Evolutionary conservation across 768 basidiomycete species (phyloP).

Genomic region (Pholiota molesta): DNA sequence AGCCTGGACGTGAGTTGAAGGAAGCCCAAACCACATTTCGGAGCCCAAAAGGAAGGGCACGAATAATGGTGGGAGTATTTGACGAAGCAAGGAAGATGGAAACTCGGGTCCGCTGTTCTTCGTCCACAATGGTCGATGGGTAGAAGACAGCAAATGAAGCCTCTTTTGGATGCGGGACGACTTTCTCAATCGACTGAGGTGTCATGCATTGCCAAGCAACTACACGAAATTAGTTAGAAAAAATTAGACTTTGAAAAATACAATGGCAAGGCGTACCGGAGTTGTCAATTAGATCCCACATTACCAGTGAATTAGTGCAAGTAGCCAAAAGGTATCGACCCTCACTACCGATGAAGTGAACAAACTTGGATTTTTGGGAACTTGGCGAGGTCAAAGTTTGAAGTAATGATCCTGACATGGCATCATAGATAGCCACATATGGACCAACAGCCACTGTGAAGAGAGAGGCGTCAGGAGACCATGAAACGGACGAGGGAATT

Average conservation of each 20-base stretch:
- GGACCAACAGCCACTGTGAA: constrained; percentile 72
- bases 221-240: constrained; percentile 28
- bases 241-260: neutral
- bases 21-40: constrained; percentile 47
- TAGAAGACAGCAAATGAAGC: constrained; percentile 66
- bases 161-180: constrained; percentile 59
- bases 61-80: constrained; percentile 43
- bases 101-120: constrained; percentile 39
- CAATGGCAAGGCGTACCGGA: constrained; percentile 47
- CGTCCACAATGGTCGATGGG: constrained; percentile 28
- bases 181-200: constrained; percentile 36
- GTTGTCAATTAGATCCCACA: constrained; percentile 75
- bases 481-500: constrained; percentile 65
- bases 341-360: constrained; percentile 68
- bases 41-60: constrained; percentile 64
- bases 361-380: constrained; percentile 44
- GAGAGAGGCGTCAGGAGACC: constrained; percentile 88
- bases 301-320: constrained; percentile 49
- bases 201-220: constrained; percentile 62
- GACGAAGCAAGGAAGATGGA: constrained; percentile 52
- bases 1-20: constrained; percentile 34
- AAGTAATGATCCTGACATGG: constrained; percentile 58
- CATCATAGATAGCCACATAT: constrained; percentile 76
- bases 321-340: constrained; percentile 72
- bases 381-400: constrained; percentile 64